Evolutionary conservation across 2,329 filamentous ascomycete species (phyloP).

Genomic region (Elsinoe ampelina): DNA sequence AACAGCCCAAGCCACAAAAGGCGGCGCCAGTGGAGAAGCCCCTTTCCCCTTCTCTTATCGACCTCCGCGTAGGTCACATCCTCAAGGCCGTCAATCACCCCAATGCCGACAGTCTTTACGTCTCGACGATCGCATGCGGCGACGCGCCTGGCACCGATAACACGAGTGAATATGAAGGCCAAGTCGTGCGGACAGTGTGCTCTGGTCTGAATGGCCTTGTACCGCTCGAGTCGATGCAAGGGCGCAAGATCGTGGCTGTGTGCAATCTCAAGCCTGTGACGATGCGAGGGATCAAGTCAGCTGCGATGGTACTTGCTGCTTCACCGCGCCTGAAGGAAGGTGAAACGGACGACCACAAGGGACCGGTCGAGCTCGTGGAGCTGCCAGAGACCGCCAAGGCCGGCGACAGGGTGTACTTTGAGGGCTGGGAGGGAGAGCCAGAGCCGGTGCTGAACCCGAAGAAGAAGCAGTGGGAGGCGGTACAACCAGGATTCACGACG

Average conservation of each 20-base stretch:
- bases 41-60: slow-evolving; percentile 76
- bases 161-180: slow-evolving; percentile 82
- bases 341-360: slow-evolving; percentile 74
- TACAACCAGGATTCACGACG: slow-evolving; percentile 93
- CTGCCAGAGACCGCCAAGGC: slow-evolving; percentile 71
- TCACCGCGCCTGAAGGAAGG: slow-evolving; percentile 76
- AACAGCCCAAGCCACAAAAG: slow-evolving; percentile 64
- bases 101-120: slow-evolving; percentile 90
- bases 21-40: slow-evolving; percentile 58
- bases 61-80: slow-evolving; percentile 93
- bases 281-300: slow-evolving; percentile 81
- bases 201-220: slow-evolving; percentile 90
- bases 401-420: slow-evolving; percentile 83
- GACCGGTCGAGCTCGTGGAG: slow-evolving; percentile 82
- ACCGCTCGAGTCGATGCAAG: slow-evolving; percentile 92
- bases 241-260: slow-evolving; percentile 86
- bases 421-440: slow-evolving; percentile 88
- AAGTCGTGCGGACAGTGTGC: slow-evolving; percentile 89
- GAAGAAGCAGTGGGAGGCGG: slow-evolving; percentile 98
- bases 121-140: slow-evolving; percentile 90
- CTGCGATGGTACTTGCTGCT: slow-evolving; percentile 89
- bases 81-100: slow-evolving; percentile 93
- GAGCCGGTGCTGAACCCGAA: slow-evolving; percentile 94
- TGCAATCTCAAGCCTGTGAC: slow-evolving; percentile 99
- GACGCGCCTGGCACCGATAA: slow-evolving; percentile 79